Evolutionary conservation across 495 filamentous ascomycete species (phyloP), one percentile per base, ranked within the genome.

Genomic region (Podospora pseudocomata): DNA sequence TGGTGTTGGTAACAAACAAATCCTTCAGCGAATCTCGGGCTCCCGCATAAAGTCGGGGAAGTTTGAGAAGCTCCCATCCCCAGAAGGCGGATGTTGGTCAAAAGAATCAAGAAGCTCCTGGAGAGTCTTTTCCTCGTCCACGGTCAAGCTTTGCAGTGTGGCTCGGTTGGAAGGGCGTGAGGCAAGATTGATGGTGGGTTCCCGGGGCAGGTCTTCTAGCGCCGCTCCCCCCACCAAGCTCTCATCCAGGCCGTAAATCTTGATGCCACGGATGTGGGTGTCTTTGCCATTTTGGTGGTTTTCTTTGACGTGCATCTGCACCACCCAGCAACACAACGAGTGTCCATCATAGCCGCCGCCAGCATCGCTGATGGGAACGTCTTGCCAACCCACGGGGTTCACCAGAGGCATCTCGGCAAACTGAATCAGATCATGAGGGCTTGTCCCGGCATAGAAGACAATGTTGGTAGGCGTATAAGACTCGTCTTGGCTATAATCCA

Each of bases 231-330:
- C 69, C 4, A 69, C 65, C 20, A 77, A 72, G 15, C 75, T 75
- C 32, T 85, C 83, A 64, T 97, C 93, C 56, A 84, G 79, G 5
- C 92, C 91, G 76, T 92, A 99, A 28, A 99, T 87, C 83, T 97
- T 94, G 76, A 99, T 84, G 0, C 92, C 94, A 53, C 95, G 88
- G 55, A 99, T 88, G 84, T 99, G 95, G 3, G 95, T 99, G 77
- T 99, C 95, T 76, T 99, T 99, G 65, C 95, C 95, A 78, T 99
- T 99, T 82, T 99, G 95, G 79, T 99, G 95, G 72, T 99, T 99
- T 80, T 97, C 96, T 66, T 92, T 85, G 70, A 99, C 86, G 63
- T 87, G 86, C 63, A 98, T 88, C 77, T 97, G 93, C 15, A 97
- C 83, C 58, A 98, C 86, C 80, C 91, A 96, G 49, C 90, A 92